Base-by-base conservation (phyloP, 2,329 filamentous ascomycete genomes). In the Talaromyces sp. region DNA sequence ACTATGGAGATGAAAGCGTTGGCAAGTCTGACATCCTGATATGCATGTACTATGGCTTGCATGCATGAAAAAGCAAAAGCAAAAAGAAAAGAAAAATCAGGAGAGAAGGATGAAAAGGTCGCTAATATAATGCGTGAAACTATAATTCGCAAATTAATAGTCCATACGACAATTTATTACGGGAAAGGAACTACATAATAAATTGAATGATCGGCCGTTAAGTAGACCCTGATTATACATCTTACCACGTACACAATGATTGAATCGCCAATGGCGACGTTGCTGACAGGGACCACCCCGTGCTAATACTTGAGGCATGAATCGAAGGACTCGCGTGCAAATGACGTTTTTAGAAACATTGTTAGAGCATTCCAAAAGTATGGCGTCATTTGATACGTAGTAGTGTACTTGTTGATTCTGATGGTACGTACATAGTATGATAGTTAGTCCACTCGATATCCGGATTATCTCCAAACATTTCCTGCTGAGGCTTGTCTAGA, bases 1-100 rank as follows among this genome's bases (percentile, higher is more conserved):
- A 57, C 21, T 62, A 56, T 48, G 52, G 25, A 35, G 33, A 37
- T 48, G 23, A 25, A 31, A 37, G 11, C 16, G 33, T 21, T 25
- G 21, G 33, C 23, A 61, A n/a, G 50, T 23, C 40, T 57, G 52
- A 54, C 56, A 59, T 46, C 25, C 35, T 50, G 23, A 44, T 28
- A 52, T 28, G 44, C 44, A 46, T 44, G 55, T 58, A 23, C 12
- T n/a, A 42, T 28, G 23, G 14, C 18, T 18, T 25, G 8, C 23
- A 60, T 48, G 44, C 57, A 59, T 35, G 57, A 46, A 59, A 46
- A 25, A 28, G 18, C 3, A 37, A 14, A n/a, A 23, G 16, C 16
- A 58, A 31, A 44, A 28, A 31, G 18, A 16, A 31, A 9, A 40
- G 28, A 44, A 35, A 31, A 44, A 40, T 4, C 28, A 44, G n/a